phyloP scores from a whole-genome alignment of 2,329 filamentous ascomycete species.

The Penicillium sp. region DNA sequence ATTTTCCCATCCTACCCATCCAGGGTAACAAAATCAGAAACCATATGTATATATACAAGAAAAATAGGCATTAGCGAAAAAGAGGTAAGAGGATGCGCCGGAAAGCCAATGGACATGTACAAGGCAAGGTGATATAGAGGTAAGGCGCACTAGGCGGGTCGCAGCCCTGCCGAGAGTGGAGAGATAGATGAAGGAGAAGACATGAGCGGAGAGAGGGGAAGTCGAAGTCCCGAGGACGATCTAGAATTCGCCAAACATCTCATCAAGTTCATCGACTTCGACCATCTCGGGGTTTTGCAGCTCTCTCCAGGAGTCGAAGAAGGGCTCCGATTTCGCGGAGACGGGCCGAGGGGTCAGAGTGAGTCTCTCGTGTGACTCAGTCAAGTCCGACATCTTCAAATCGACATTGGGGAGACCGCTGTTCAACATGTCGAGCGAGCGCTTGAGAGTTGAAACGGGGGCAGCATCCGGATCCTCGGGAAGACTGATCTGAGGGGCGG shows the following conservation, averaged over 20 bases:
- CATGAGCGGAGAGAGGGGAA: neutral
- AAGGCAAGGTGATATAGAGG: conserved; percentile 13
- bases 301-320: conserved; percentile 56
- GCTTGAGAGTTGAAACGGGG: conserved; percentile 36
- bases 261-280: conserved; percentile 88
- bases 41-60: conserved; percentile 27
- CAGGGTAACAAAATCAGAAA: conserved; percentile 19
- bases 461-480: conserved; percentile 28
- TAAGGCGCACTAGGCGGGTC: conserved; percentile 14
- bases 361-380: conserved; percentile 46
- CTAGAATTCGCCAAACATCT: conserved; percentile 73
- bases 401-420: conserved; percentile 36
- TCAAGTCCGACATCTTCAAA: conserved; percentile 36
- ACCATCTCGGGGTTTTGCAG: conserved; percentile 77
- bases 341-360: conserved; percentile 28
- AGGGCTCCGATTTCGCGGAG: conserved; percentile 37
- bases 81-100: conserved; percentile 11
- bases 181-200: conserved; percentile 11
- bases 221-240: conserved; percentile 1
- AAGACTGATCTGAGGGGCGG: conserved; percentile 32
- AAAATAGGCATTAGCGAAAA: conserved; percentile 18
- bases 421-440: conserved; percentile 42
- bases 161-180: conserved; percentile 19
- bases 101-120: conserved; percentile 21
- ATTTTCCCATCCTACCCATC: conserved; percentile 21